These are phyloP conservation scores for Lepiota brunneoincarnata DNA, from an alignment of 768 basidiomycete genomes.

Conservation along the genomic window DNA sequence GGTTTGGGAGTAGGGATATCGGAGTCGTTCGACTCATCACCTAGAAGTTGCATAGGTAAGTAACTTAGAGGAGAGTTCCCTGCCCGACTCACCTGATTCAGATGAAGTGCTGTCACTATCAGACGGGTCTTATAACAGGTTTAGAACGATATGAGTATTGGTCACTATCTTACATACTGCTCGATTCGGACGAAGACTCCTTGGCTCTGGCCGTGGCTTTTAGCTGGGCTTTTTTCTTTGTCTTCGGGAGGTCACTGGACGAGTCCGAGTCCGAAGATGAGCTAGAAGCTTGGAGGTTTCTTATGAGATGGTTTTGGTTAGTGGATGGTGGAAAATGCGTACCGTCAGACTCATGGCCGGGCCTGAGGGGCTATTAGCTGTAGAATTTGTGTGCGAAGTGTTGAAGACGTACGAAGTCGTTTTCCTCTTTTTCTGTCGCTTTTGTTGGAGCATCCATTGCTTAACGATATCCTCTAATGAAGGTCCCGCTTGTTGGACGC, in stretches of 20 bases:
- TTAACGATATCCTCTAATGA: slow-evolving; percentile 62
- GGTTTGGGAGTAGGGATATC: slow-evolving; percentile 10
- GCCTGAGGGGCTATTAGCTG: slow-evolving; percentile 7
- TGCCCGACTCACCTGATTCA: not conserved
- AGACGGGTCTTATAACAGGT: not conserved
- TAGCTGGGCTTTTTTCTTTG: not conserved
- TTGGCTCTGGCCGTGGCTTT: slow-evolving; percentile 1
- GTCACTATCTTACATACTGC: not conserved
- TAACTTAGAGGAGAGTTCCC: slow-evolving; percentile 10
- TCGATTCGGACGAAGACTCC: slow-evolving; percentile 7
- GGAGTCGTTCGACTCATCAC: slow-evolving; percentile 36
- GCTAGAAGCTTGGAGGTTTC: slow-evolving; percentile 17
- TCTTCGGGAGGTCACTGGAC: not conserved
- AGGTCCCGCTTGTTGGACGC: slow-evolving; percentile 43
- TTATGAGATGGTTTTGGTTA: not conserved
- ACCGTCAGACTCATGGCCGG: not conserved
- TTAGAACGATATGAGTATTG: not conserved
- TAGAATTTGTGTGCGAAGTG: slow-evolving; percentile 8
- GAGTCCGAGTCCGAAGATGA: slow-evolving; percentile 24
- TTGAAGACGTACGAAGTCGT: slow-evolving; percentile 19
- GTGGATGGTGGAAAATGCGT: not conserved
- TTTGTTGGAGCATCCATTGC: slow-evolving; percentile 52
- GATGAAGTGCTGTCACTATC: not conserved
- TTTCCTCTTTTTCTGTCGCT: slow-evolving; percentile 18
- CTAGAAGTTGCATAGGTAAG: slow-evolving; percentile 6